Evolutionary conservation across 306 rosid genomes (phyloP).

Genomic region (Oemleria cerasiformis): DNA sequence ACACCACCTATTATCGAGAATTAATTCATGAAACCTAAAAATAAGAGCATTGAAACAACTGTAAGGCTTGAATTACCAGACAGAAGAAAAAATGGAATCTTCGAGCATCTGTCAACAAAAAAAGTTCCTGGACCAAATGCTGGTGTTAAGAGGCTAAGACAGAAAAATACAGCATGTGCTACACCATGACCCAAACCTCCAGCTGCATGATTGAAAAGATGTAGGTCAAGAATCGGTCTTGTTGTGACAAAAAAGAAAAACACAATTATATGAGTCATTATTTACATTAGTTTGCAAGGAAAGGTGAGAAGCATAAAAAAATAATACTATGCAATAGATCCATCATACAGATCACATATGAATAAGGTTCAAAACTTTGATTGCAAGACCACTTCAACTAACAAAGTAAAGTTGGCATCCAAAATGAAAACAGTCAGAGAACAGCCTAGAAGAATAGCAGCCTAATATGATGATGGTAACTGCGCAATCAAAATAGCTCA

Average conservation of each 20-base stretch:
- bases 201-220: slow-evolving; percentile 48
- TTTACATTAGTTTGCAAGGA: not conserved
- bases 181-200: slow-evolving; percentile 96
- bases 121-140: slow-evolving; percentile 93
- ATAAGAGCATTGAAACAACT: slow-evolving; percentile 19
- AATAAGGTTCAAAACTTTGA: not conserved
- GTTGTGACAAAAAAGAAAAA: not conserved
- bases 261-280: not conserved
- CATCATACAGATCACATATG: not conserved
- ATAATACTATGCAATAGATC: not conserved
- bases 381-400: not conserved
- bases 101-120: slow-evolving; percentile 70
- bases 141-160: slow-evolving; percentile 90
- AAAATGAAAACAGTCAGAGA: not conserved
- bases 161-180: slow-evolving; percentile 98
- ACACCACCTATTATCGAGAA: not conserved
- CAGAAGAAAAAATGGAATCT: slow-evolving; percentile 83
- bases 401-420: not conserved
- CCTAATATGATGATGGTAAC: not conserved
- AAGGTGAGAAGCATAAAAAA: not conserved
- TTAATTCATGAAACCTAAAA: not conserved
- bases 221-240: slow-evolving; percentile 9
- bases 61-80: slow-evolving; percentile 52
- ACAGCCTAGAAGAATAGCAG: not conserved
- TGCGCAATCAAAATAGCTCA: not conserved